Evolutionary conservation across 2,329 filamentous ascomycete genomes (phyloP), one percentile per base, ranked within the genome.

Genomic region (Bipolaris victoriae): DNA sequence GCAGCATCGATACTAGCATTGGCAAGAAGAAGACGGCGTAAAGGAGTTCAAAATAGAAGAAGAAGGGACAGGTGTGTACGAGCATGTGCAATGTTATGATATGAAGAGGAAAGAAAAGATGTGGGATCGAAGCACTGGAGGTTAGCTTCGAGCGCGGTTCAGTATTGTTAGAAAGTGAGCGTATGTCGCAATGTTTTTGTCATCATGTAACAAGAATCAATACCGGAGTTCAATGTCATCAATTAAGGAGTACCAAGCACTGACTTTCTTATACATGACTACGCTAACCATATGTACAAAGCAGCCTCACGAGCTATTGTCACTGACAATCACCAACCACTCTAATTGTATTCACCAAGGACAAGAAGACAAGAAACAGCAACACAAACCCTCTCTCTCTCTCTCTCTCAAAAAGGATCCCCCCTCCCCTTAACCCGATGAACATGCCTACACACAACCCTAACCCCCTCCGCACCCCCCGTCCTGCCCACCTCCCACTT

Each of bases 1-100:
- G 92, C 31, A 88, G 86, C 70, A 81, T 97, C 61, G 89, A 97
- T 73, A 85, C 93, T 44, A 92, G 90, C 74, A 96, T 97, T 78
- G 87, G 83, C 63, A 84, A 81, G 76, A 82, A 82, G 72, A 82
- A 77, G 70, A 68, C 63, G 36, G 67, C 62, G 18, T 76, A 62
- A 60, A 57, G 3, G 15, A 3, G 9, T 10, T 41, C 5, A 15
- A n/a, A 18, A 24, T 15, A 4, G 9, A 7, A 31, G 7, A 7
- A 31, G 2, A 11, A 31, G 24, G 7, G 24, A 40, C 33, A 44
- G 45, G 37, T 16, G 33, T 49, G 39, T 54, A 57, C 16, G 52
- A 49, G 3, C 11, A 43, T 3, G 18, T 9, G 31, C 18, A 24
- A 41, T 49, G 47, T 43, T 24, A 39, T 31, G 46, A 55, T 50